These are phyloP conservation scores for Aspergillus sp. DNA, from an alignment of 2,329 filamentous ascomycete genomes.

Conservation along the genomic window DNA sequence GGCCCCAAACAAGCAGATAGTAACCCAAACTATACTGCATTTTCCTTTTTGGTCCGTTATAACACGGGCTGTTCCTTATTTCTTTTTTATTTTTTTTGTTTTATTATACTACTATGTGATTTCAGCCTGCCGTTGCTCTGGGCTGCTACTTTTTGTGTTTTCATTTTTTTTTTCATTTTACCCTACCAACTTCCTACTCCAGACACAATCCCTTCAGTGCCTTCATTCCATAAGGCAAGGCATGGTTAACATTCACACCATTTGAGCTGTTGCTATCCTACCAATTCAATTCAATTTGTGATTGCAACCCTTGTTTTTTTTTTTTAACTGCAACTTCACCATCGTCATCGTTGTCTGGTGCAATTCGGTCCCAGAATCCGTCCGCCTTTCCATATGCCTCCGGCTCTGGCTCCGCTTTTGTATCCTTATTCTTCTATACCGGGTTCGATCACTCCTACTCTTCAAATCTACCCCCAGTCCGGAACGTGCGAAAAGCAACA, in stretches of 20 bases:
- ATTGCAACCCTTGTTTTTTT: slow-evolving; percentile 1
- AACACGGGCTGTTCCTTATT: background rate
- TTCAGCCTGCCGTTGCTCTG: slow-evolving; percentile 40
- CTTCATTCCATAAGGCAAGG: slow-evolving; percentile 24
- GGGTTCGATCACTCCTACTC: slow-evolving; percentile 21
- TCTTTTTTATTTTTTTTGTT: background rate
- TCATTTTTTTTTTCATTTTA: background rate
- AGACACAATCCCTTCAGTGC: slow-evolving; percentile 33
- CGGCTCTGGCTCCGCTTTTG: slow-evolving; percentile 20
- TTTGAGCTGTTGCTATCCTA: slow-evolving; percentile 17
- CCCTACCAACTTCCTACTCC: background rate
- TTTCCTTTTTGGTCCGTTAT: background rate
- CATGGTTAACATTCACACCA: slow-evolving; percentile 23
- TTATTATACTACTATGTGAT: slow-evolving; percentile 10
- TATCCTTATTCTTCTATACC: slow-evolving; percentile 17
- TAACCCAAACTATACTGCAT: background rate
- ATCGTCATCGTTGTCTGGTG: background rate
- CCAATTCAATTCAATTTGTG: slow-evolving; percentile 4
- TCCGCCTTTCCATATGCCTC: slow-evolving; percentile 26
- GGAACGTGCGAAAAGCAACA: slow-evolving; percentile 9
- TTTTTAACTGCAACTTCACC: background rate
- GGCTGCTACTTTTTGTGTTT: slow-evolving; percentile 35
- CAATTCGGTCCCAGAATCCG: background rate
- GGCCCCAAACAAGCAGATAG: background rate
- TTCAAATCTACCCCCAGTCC: slow-evolving; percentile 11